Percentiles rank a stretch among this genome's conserved stretches.
Conservation (phyloP, 148 eudicot species). For the Chenopodium formosanum region DNA sequence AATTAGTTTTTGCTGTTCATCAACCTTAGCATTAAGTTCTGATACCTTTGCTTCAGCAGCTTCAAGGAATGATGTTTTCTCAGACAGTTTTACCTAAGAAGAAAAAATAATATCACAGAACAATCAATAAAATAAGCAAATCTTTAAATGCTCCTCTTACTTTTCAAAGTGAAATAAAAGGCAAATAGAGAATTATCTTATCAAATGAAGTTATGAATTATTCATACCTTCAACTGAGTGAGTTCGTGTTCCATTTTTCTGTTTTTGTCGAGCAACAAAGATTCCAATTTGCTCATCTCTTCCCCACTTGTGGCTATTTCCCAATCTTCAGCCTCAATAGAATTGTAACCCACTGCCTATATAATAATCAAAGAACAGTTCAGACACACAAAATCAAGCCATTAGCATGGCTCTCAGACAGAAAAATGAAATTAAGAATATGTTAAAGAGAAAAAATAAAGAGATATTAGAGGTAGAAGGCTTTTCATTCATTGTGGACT, state of each 20-base stretch:
- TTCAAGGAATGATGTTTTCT: slow-evolving; percentile 71
- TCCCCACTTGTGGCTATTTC: slow-evolving; percentile 98
- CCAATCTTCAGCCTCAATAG: slow-evolving; percentile 99
- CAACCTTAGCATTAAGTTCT: slow-evolving; percentile 63
- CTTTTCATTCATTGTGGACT: neutral
- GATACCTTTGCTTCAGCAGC: slow-evolving; percentile 73
- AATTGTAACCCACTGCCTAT: slow-evolving; percentile 98
- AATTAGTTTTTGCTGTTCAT: slow-evolving; percentile 80
- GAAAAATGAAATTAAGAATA: neutral
- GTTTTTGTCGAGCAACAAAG: slow-evolving; percentile 95
- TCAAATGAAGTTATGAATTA: neutral
- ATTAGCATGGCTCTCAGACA: slow-evolving; percentile 4
- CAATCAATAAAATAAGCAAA: neutral
- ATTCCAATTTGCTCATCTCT: slow-evolving; percentile 98
- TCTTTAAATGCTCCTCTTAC: slow-evolving; percentile 4
- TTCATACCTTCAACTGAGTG: slow-evolving; percentile 82
- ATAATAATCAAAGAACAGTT: slow-evolving; percentile 19
- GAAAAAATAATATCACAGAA: neutral
- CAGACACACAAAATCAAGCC: neutral
- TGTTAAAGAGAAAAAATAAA: no score
- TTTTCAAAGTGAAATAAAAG: slow-evolving; percentile 6
- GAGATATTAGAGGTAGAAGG: no score
- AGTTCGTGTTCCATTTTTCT: slow-evolving; percentile 97
- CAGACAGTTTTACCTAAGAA: slow-evolving; percentile 80
- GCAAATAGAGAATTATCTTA: neutral